A percentile compares a stretch with the other conserved stretches of the same genome.
Conservation (phyloP, 2,329 filamentous ascomycete genomes). For the Sclerotinia nivalis region DNA sequence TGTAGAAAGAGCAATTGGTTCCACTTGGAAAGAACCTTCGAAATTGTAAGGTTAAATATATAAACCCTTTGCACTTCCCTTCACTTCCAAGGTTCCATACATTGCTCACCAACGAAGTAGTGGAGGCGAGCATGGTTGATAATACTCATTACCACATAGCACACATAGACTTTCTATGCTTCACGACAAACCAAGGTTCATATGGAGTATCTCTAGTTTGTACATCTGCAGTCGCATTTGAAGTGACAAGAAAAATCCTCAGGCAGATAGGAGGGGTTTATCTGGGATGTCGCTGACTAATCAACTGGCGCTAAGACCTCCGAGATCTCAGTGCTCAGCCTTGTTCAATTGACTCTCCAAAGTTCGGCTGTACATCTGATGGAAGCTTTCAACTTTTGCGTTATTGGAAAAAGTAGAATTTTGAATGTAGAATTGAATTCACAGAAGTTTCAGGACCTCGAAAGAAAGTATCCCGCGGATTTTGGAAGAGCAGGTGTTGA, state of each 20-base stretch:
- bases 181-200: background rate
- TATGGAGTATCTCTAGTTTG: background rate
- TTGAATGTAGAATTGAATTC: background rate
- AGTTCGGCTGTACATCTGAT: background rate
- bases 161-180: background rate
- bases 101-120: background rate
- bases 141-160: background rate
- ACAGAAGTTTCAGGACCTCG: background rate
- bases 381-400: background rate
- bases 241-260: background rate
- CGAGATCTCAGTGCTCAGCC: slow-evolving; percentile 1
- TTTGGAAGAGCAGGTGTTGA: background rate
- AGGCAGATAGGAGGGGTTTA: background rate
- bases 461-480: background rate
- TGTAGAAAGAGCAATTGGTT: slow-evolving; percentile 4
- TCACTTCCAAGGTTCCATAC: background rate
- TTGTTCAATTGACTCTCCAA: background rate
- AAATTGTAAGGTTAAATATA: background rate
- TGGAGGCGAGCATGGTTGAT: background rate
- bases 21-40: slow-evolving; percentile 2
- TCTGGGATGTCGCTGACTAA: background rate
- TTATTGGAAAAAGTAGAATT: background rate
- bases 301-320: background rate
- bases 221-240: background rate
- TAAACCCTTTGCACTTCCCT: background rate